A percentile compares a stretch with the other conserved stretches of the same genome.
Evolutionary conservation across 2,329 filamentous ascomycete species (phyloP).

Genomic region (Botrytis fragariae): DNA sequence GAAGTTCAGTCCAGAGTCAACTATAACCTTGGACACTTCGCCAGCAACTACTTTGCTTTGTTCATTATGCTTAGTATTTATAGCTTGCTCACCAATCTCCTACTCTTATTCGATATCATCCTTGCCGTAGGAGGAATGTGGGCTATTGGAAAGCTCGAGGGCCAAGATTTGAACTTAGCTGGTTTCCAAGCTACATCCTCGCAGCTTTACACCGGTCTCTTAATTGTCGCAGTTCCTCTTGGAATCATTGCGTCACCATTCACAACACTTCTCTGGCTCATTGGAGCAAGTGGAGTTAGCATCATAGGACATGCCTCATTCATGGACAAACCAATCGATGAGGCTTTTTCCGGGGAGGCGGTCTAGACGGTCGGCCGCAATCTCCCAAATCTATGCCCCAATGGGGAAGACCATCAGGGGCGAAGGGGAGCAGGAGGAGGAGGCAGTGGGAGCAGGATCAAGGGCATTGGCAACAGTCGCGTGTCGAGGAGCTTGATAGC

Average conservation of each 20-base stretch:
- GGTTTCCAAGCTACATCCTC: conserved; percentile 80
- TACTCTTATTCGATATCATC: conserved; percentile 88
- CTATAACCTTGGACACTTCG: conserved; percentile 97
- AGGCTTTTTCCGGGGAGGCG: conserved; percentile 99
- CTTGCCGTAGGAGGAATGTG: conserved; percentile 84
- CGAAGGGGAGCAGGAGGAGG: conserved; percentile 64
- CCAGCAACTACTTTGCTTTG: conserved; percentile 94
- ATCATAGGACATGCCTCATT: conserved; percentile 93
- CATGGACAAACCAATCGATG: conserved; percentile 98
- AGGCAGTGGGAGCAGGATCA: conserved; percentile 50
- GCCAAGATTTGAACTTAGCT: conserved; percentile 83
- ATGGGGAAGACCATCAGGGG: conserved; percentile 99
- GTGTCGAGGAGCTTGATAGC: conserved; percentile 65
- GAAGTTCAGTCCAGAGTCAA: conserved; percentile 91
- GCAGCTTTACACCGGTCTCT: conserved; percentile 88
- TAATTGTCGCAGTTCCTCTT: conserved; percentile 79
- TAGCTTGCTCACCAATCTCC: conserved; percentile 81
- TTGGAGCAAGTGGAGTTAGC: conserved; percentile 89
- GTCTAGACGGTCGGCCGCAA: conserved; percentile 99
- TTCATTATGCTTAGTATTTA: conserved; percentile 97
- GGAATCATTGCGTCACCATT: conserved; percentile 84
- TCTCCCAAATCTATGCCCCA: conserved; percentile 90
- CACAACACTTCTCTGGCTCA: conserved; percentile 85
- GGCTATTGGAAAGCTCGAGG: conserved; percentile 85
- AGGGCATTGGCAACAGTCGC: conserved; percentile 49